Evolutionary conservation across 108 stramenopile genomes (phyloP).

Genomic region (Cyclotella sp.): DNA sequence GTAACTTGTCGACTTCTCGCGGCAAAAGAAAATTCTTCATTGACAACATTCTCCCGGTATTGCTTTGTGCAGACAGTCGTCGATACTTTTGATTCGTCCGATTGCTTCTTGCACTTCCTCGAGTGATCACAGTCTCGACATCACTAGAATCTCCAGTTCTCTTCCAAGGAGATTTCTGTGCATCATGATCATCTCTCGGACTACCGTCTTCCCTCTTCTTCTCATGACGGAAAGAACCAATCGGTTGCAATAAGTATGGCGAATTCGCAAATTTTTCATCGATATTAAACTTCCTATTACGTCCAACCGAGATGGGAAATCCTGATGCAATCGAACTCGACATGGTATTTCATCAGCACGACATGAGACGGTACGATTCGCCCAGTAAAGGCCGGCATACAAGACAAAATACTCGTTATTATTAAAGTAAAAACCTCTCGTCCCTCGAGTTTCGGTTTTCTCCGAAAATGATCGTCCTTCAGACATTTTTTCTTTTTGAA

Average conservation of each 20-base stretch:
- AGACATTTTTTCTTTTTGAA: background rate
- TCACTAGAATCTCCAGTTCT: slow-evolving; percentile 22
- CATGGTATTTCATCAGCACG: background rate
- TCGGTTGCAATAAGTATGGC: slow-evolving; percentile 34
- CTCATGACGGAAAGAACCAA: slow-evolving; percentile 23
- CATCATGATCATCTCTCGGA: slow-evolving; percentile 5
- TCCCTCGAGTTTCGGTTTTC: background rate
- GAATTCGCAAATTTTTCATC: slow-evolving; percentile 13
- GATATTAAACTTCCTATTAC: slow-evolving; percentile 34
- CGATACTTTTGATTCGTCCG: slow-evolving; percentile 24
- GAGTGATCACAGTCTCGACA: slow-evolving; percentile 29
- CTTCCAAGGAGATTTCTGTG: slow-evolving; percentile 16
- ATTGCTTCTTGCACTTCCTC: slow-evolving; percentile 25
- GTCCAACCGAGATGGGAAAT: slow-evolving; percentile 19
- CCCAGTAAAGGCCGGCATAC: too few relatives aligned
- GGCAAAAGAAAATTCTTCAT: slow-evolving; percentile 43
- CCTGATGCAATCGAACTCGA: slow-evolving; percentile 27
- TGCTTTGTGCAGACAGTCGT: background rate
- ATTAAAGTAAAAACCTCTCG: background rate
- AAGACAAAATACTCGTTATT: too few relatives aligned
- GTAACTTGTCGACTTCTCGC: slow-evolving; percentile 30
- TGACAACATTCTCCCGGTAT: slow-evolving; percentile 9
- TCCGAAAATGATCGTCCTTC: background rate
- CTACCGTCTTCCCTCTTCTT: background rate
- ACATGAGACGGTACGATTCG: background rate